phyloP scores from a whole-genome alignment of 1,139 yeast genomes.

The Pneumocystis sp. region DNA sequence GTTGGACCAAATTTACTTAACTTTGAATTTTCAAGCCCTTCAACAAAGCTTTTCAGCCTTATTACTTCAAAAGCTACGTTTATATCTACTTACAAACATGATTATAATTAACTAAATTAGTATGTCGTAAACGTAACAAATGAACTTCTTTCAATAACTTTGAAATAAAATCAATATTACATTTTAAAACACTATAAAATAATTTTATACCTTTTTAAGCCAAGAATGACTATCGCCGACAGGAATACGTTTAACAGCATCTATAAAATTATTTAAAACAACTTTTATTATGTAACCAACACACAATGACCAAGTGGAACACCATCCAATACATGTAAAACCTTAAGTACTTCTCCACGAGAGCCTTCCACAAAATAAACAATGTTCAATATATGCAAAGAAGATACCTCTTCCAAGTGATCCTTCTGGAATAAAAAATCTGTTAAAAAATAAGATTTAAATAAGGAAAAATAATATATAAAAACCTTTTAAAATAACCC shows the following conservation, averaged over 20 bases:
- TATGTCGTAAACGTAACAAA: constrained; percentile 37
- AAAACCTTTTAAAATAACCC: neutral
- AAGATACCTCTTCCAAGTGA: neutral
- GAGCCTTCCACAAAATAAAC: constrained; percentile 35
- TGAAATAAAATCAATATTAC: neutral
- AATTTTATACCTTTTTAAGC: constrained; percentile 39
- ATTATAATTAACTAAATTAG: constrained; percentile 65
- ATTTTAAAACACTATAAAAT: neutral
- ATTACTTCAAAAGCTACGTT: neutral
- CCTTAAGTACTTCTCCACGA: constrained; percentile 69
- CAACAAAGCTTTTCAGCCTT: neutral
- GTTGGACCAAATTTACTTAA: constrained; percentile 41
- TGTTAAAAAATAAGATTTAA: neutral
- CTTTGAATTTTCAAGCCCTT: constrained; percentile 60
- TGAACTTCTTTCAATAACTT: constrained; percentile 50
- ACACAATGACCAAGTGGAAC: constrained; percentile 68
- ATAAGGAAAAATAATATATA: neutral
- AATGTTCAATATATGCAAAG: neutral
- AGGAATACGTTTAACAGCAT: constrained; percentile 52
- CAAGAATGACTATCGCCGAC: constrained; percentile 61
- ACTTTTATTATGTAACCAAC: neutral
- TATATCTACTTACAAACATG: constrained; percentile 39
- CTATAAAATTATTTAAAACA: neutral
- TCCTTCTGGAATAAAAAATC: neutral
- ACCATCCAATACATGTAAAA: constrained; percentile 60